Conservation (phyloP, 108 stramenopile species). For the Cyclotella atomus region DNA sequence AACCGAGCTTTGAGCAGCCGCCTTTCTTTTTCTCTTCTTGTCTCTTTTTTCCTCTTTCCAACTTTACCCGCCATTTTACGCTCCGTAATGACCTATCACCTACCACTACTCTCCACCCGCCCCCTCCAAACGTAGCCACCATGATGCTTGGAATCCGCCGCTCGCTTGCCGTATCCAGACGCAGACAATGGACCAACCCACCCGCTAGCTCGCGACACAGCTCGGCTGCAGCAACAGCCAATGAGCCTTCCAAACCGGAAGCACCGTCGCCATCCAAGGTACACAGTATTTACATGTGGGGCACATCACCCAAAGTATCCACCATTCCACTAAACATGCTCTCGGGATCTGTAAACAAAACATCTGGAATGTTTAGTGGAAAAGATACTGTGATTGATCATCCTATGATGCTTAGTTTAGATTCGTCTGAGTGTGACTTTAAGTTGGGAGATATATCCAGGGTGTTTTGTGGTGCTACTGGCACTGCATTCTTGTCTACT, state of each 20-base stretch:
- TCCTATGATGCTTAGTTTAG: slow-evolving; percentile 32
- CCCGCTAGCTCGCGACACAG: neutral
- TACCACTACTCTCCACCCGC: no score
- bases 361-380: slow-evolving; percentile 12
- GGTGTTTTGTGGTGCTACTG: slow-evolving; percentile 68
- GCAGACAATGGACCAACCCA: no score
- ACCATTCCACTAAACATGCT: slow-evolving; percentile 34
- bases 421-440: slow-evolving; percentile 2
- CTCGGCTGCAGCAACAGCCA: neutral
- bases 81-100: no score
- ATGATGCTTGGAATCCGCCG: neutral
- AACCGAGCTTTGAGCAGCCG: no score
- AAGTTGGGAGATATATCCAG: slow-evolving; percentile 6
- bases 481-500: slow-evolving; percentile 61
- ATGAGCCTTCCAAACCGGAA: neutral
- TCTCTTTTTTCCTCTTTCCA: no score
- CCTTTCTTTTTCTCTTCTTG: no score
- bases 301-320: slow-evolving; percentile 41
- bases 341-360: neutral
- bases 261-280: neutral
- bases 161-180: no score
- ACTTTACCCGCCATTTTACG: no score
- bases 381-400: slow-evolving; percentile 38
- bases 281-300: slow-evolving; percentile 45
- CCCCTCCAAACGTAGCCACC: no score